A percentile compares a stretch with the other conserved stretches of the same genome.
These are phyloP conservation scores for Tirmania nivea DNA, from an alignment of 495 filamentous ascomycete species.

Conservation along the genomic window DNA sequence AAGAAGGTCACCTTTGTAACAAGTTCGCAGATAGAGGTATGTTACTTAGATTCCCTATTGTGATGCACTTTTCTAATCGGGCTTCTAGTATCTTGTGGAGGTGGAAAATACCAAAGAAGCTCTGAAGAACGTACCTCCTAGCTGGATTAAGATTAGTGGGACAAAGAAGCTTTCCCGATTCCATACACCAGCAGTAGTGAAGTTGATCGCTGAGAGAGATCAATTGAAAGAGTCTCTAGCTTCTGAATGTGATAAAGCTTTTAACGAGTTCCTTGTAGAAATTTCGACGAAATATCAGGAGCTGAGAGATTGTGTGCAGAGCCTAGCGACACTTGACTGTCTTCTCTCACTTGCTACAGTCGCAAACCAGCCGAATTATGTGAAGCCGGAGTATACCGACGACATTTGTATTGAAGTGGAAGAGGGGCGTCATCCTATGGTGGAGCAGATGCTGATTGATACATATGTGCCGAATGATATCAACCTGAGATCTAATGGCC, in stretches of 20 bases:
- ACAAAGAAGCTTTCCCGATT: constrained; percentile 87
- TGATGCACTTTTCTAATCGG: no score
- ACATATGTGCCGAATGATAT: constrained; percentile 87
- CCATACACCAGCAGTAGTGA: constrained; percentile 76
- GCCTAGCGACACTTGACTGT: constrained; percentile 75
- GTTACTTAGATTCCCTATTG: no score
- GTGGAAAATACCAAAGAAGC: constrained; percentile 49
- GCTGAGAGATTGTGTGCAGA: constrained; percentile 68
- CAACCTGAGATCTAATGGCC: constrained; percentile 32
- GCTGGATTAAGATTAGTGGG: constrained; percentile 80
- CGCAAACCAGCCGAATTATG: constrained; percentile 69
- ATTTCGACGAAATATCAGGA: constrained; percentile 68
- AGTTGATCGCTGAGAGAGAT: constrained; percentile 67
- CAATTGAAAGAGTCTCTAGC: constrained; percentile 87
- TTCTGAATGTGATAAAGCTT: constrained; percentile 81
- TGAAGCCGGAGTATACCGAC: constrained; percentile 53
- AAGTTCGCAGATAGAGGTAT: constrained; percentile 56
- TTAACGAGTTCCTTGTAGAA: constrained; percentile 39
- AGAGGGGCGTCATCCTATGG: constrained; percentile 82
- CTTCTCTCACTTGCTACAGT: constrained; percentile 69
- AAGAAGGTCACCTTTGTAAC: constrained; percentile 51
- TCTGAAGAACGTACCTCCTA: constrained; percentile 70
- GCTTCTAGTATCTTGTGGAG: constrained; percentile 52
- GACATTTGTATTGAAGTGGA: constrained; percentile 47
- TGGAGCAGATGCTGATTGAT: constrained; percentile 70